A percentile compares a stretch with the other conserved stretches of the same genome.
Conservation (phyloP, 2,329 filamentous ascomycete species). For the Botrytis sinoallii region DNA sequence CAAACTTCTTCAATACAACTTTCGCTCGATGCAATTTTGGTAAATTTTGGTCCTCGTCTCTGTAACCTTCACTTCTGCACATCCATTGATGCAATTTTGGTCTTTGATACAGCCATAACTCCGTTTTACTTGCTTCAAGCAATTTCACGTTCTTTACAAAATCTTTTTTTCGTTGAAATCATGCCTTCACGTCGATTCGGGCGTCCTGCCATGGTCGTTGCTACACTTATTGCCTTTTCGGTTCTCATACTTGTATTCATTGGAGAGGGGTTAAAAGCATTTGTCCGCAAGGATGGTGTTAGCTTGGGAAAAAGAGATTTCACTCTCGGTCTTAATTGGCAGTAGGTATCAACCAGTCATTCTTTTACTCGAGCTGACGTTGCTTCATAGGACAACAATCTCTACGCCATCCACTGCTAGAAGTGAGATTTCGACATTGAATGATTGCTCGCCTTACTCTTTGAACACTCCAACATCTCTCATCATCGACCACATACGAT, state of each 20-base stretch:
- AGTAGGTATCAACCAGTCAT: background rate
- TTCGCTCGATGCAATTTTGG: constrained; percentile 19
- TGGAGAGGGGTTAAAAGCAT: constrained; percentile 29
- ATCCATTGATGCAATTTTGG: constrained; percentile 21
- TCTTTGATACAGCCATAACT: constrained; percentile 20
- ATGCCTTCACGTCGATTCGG: constrained; percentile 30
- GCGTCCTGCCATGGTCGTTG: constrained; percentile 21
- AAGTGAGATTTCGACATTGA: background rate
- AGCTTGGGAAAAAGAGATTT: constrained; percentile 16
- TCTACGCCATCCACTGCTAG: background rate
- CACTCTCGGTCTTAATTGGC: constrained; percentile 11
- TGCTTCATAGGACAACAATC: background rate
- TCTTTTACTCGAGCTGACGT: background rate
- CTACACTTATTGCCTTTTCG: constrained; percentile 27
- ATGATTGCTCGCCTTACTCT: background rate
- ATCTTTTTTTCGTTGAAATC: constrained; percentile 13
- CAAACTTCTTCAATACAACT: constrained; percentile 18
- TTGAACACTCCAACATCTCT: background rate
- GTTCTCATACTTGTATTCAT: constrained; percentile 30
- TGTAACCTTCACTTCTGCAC: constrained; percentile 20
- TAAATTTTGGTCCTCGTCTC: constrained; percentile 20
- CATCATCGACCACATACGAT: background rate
- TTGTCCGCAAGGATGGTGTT: constrained; percentile 17
- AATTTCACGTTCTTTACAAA: constrained; percentile 13
- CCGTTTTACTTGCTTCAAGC: constrained; percentile 19